phyloP scores from a whole-genome alignment of 2,329 filamentous ascomycete genomes.

The Hypoxylon sp. region DNA sequence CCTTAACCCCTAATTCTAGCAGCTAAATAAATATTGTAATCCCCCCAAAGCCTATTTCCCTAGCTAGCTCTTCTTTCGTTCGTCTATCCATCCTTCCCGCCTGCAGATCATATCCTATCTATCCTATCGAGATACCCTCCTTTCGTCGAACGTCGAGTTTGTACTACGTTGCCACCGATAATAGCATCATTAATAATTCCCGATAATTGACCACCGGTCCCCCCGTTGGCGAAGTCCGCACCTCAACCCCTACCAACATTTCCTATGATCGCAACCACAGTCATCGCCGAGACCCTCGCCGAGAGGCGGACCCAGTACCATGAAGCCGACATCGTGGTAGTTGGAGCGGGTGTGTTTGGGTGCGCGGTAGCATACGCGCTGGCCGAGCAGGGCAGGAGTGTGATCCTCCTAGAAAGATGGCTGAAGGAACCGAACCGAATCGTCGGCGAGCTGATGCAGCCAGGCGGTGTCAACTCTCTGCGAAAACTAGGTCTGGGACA shows the following conservation, averaged over 20 bases:
- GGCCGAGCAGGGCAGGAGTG: conserved; percentile 87
- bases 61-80: background rate
- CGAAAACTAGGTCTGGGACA: conserved; percentile 80
- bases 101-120: conserved; percentile 1
- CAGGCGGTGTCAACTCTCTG: conserved; percentile 85
- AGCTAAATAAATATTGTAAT: conserved; percentile 22
- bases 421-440: conserved; percentile 95
- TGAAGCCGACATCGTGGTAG: conserved; percentile 84
- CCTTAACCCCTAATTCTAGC: conserved; percentile 20
- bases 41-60: conserved; percentile 5
- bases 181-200: background rate
- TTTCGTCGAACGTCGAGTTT: background rate
- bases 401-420: conserved; percentile 87
- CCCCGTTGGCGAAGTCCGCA: conserved; percentile 19
- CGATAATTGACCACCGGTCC: background rate
- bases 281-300: conserved; percentile 52
- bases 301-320: conserved; percentile 63
- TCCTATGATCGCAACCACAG: conserved; percentile 46
- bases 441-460: conserved; percentile 93
- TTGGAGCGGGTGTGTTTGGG: conserved; percentile 90
- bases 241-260: conserved; percentile 10
- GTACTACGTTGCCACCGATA: conserved; percentile 5
- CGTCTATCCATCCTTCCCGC: background rate
- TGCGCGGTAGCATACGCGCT: conserved; percentile 86
- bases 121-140: conserved; percentile 2